Conservation (phyloP, 1,284 basidiomycete genomes). For the Boletus semigastroideus region DNA sequence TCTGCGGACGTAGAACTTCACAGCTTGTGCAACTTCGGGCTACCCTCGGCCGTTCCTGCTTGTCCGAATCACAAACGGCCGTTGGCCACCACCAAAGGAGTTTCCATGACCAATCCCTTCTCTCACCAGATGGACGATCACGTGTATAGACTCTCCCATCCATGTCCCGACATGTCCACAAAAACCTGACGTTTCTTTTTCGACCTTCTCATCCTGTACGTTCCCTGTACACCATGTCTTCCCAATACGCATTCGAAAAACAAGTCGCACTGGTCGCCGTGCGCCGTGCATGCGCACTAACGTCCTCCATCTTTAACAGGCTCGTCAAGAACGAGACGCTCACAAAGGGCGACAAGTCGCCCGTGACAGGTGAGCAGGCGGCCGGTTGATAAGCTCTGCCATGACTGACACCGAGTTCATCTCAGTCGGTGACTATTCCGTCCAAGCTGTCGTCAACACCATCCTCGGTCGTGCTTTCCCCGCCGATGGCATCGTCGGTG, state of each 20-base stretch:
- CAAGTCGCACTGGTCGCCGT: slow-evolving; percentile 89
- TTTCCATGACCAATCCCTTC: not conserved
- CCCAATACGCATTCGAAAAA: slow-evolving; percentile 50
- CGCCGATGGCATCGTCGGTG: slow-evolving; percentile 87
- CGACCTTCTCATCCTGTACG: not conserved
- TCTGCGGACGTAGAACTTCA: too few relatives aligned
- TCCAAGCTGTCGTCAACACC: slow-evolving; percentile 86
- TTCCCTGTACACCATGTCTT: slow-evolving; percentile 15
- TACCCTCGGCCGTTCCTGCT: too few relatives aligned
- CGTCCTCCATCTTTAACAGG: slow-evolving; percentile 85
- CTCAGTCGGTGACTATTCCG: slow-evolving; percentile 86
- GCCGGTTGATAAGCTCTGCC: not conserved
- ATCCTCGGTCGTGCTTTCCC: slow-evolving; percentile 80
- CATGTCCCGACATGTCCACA: slow-evolving; percentile 13
- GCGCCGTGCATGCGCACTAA: slow-evolving; percentile 81
- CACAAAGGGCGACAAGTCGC: slow-evolving; percentile 92
- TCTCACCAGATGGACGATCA: not conserved
- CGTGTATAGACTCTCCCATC: not conserved
- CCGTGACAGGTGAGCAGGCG: slow-evolving; percentile 77
- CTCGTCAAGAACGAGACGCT: slow-evolving; percentile 87
- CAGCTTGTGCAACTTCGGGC: too few relatives aligned
- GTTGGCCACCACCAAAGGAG: not conserved
- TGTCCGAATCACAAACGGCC: not conserved
- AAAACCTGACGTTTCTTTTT: slow-evolving; percentile 1
- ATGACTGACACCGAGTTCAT: slow-evolving; percentile 1